Evolutionary conservation across 2,329 filamentous ascomycete species (phyloP).

Genomic region (Dothidotthia symphoricarpi): DNA sequence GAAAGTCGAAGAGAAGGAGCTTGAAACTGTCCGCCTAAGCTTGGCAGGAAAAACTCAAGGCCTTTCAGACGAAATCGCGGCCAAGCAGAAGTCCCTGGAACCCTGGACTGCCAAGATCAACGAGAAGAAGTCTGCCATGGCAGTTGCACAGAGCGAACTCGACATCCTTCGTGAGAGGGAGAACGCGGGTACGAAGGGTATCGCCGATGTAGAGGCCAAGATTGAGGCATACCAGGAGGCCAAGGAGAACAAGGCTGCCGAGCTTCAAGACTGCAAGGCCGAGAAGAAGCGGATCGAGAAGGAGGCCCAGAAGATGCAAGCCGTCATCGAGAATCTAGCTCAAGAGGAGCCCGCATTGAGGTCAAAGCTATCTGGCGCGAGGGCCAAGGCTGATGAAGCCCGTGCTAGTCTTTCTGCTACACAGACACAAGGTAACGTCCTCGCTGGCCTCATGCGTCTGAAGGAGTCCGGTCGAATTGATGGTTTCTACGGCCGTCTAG

Average conservation of each 20-base stretch:
- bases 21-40: constrained; percentile 77
- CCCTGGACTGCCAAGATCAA: constrained; percentile 98
- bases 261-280: constrained; percentile 72
- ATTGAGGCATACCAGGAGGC: constrained; percentile 69
- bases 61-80: constrained; percentile 87
- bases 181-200: constrained; percentile 78
- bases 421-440: constrained; percentile 88
- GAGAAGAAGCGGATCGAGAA: constrained; percentile 72
- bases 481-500: constrained; percentile 92
- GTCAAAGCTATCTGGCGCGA: constrained; percentile 79
- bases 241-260: constrained; percentile 67
- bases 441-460: constrained; percentile 88
- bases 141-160: constrained; percentile 91
- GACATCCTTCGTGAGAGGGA: constrained; percentile 87
- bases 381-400: constrained; percentile 95
- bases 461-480: constrained; percentile 96
- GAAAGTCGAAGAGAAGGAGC: constrained; percentile 75
- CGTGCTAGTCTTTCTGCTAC: constrained; percentile 84
- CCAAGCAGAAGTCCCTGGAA: constrained; percentile 89
- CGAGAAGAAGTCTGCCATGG: constrained; percentile 89
- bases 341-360: constrained; percentile 79
- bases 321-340: constrained; percentile 69
- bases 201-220: constrained; percentile 80
- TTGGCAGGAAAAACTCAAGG: constrained; percentile 95
- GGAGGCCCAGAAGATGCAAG: constrained; percentile 68